Evolutionary conservation across 2,329 filamentous ascomycete genomes (phyloP), one percentile per base, ranked within the genome.

Genomic region (Neurospora crassa): DNA sequence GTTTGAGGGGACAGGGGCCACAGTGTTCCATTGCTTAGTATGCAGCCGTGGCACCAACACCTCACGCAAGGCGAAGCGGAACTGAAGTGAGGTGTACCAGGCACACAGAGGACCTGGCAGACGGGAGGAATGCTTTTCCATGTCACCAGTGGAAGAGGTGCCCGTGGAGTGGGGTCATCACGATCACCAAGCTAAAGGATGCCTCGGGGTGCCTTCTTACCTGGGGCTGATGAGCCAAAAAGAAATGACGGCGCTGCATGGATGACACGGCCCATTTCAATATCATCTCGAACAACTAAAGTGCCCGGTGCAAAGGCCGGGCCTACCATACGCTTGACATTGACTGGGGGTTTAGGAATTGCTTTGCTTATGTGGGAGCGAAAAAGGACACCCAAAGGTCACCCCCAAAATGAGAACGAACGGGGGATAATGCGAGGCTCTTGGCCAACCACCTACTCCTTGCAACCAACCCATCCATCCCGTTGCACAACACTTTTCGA

Each of bases 211-310:
- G 53, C 53, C 53, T 63, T 63, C 53, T 67, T 20, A 70, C 34
- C 47, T 70, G 69, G 42, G 40, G 47, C 53, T 67, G 29, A 40
- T 34, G 16, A 14, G 34, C 41, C 69, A 69, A 71, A 71, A 71
- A 69, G 70, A 71, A 71, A 71, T 71, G 70, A 71, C 45, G 42
- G 45, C 20, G 43, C 45, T 42, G 63, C 69, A 70, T 68, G 69
- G 69, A 34, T 70, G 67, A 70, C 67, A 68, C 70, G 70, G 67
- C 37, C 70, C 67, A 47, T 63, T 63, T 63, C 24, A 34, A 63
- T 63, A 63, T 63, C 29, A 63, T 63, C 53, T 37, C 16, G 29
- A 63, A 63, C 53, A 63, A 24, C 2, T 24, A 3, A 63, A 63
- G 53, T 63, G 47, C 37, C 7, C 34, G 34, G 45, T 53, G 45